Percentiles rank a stretch among this genome's conserved stretches.
Evolutionary conservation across 192 early-diverging fungal species (phyloP).

Genomic region (Podila minutissima): DNA sequence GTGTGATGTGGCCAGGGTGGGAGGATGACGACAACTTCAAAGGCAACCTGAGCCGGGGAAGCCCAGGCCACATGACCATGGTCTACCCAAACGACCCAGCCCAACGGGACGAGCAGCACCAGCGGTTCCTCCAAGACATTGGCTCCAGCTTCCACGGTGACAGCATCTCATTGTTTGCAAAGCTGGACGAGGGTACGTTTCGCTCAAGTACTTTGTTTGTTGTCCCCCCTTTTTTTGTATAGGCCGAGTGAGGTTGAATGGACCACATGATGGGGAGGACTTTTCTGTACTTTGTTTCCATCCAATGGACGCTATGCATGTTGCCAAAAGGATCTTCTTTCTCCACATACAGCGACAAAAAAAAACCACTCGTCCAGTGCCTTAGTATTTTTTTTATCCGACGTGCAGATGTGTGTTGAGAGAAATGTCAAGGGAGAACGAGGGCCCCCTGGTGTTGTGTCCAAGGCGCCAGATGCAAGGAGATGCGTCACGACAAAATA

Average conservation of each 20-base stretch:
- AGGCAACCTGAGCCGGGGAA: background rate
- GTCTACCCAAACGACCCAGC: conserved; percentile 24
- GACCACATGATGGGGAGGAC: background rate
- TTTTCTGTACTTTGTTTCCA: background rate
- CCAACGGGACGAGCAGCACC: conserved; percentile 37
- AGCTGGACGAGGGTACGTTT: conserved; percentile 33
- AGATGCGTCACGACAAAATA: too few relatives aligned
- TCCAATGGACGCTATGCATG: background rate
- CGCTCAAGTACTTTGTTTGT: background rate
- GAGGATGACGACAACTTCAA: conserved; percentile 19
- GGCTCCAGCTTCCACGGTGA: conserved; percentile 33
- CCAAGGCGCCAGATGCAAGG: too few relatives aligned
- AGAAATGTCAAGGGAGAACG: too few relatives aligned
- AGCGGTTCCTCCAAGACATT: conserved; percentile 40
- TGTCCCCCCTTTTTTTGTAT: background rate
- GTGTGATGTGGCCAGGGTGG: conserved; percentile 14
- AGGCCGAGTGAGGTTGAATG: background rate
- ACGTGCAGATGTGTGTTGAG: too few relatives aligned
- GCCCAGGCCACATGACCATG: background rate
- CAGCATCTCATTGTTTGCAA: conserved; percentile 41
- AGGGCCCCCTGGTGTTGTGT: too few relatives aligned
- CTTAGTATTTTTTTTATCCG: too few relatives aligned
- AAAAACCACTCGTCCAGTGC: background rate
- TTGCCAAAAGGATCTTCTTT: too few relatives aligned
- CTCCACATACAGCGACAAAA: background rate